Conservation (phyloP, 2,329 filamentous ascomycete species). For the Verticillium zaregamsianum region DNA sequence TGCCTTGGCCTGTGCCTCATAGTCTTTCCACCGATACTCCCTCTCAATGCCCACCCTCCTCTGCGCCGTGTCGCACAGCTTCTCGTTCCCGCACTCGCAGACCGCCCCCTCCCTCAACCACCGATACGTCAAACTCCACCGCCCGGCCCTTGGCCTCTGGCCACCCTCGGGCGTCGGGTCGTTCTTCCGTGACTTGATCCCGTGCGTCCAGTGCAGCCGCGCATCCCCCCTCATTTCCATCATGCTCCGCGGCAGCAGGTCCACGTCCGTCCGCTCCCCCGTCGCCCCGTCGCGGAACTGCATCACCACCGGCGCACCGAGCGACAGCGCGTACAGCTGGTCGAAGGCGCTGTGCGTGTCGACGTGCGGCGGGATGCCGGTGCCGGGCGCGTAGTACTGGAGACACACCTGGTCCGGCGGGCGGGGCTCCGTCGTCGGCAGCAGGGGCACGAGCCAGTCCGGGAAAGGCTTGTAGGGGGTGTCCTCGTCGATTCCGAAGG, state of each 20-base stretch:
- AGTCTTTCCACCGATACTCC: slow-evolving; percentile 44
- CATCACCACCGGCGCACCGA: slow-evolving; percentile 39
- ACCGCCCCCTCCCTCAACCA: slow-evolving; percentile 42
- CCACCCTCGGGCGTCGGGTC: slow-evolving; percentile 41
- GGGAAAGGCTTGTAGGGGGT: slow-evolving; percentile 48
- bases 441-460: slow-evolving; percentile 43
- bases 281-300: slow-evolving; percentile 29
- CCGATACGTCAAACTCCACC: slow-evolving; percentile 54
- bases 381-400: slow-evolving; percentile 56
- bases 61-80: slow-evolving; percentile 49
- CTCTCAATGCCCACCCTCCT: slow-evolving; percentile 38
- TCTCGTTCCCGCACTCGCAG: slow-evolving; percentile 46
- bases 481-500: slow-evolving; percentile 47
- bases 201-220: slow-evolving; percentile 52
- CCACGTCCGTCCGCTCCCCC: slow-evolving; percentile 34
- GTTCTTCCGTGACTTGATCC: slow-evolving; percentile 49
- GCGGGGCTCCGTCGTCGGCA: slow-evolving; percentile 37
- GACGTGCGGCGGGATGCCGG: slow-evolving; percentile 57
- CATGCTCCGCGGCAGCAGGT: slow-evolving; percentile 44
- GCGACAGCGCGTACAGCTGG: slow-evolving; percentile 40
- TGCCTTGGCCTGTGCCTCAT: slow-evolving; percentile 1
- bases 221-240: slow-evolving; percentile 46
- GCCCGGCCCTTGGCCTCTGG: slow-evolving; percentile 34
- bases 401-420: slow-evolving; percentile 55
- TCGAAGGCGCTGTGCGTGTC: slow-evolving; percentile 45